Conservation (phyloP, 495 filamentous ascomycete species). For the Lophium mytilinum region DNA sequence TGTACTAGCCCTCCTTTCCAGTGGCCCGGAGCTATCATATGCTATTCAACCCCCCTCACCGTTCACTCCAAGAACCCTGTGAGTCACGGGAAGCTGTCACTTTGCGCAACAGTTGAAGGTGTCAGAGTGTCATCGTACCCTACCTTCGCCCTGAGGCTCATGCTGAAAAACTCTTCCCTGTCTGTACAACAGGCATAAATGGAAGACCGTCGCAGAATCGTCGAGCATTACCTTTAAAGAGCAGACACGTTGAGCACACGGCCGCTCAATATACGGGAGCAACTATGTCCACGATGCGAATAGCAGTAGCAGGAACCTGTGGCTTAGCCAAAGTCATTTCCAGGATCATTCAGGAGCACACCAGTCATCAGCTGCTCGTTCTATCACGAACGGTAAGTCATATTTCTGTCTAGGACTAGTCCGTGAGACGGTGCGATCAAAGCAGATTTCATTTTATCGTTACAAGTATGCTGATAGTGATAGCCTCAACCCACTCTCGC, state of each 20-base stretch:
- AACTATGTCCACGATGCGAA: conserved; percentile 44
- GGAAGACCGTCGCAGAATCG: conserved; percentile 3
- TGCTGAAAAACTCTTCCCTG: conserved; percentile 8
- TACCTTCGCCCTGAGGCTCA: conserved; percentile 9
- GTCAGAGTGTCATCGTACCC: neutral
- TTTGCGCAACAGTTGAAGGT: conserved; percentile 4
- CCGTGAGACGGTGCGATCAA: neutral
- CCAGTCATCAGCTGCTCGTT: conserved; percentile 58
- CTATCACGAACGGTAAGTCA: conserved; percentile 52
- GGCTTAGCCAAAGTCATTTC: conserved; percentile 59
- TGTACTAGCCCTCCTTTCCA: conserved; percentile 3
- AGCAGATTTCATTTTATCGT: neutral
- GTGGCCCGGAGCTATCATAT: neutral
- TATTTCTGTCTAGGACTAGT: neutral
- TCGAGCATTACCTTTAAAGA: neutral
- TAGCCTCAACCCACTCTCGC: conserved; percentile 28
- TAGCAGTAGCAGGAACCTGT: conserved; percentile 65
- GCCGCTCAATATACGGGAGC: neutral
- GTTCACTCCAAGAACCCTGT: conserved; percentile 9
- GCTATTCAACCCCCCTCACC: conserved; percentile 7
- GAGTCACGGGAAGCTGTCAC: conserved; percentile 14
- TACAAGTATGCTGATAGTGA: conserved; percentile 3
- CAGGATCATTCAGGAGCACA: conserved; percentile 46
- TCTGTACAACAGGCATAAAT: conserved; percentile 19
- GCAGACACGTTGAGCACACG: neutral